phyloP scores from a whole-genome alignment of 1,284 basidiomycete species.

The Boletus albobrunnescens region DNA sequence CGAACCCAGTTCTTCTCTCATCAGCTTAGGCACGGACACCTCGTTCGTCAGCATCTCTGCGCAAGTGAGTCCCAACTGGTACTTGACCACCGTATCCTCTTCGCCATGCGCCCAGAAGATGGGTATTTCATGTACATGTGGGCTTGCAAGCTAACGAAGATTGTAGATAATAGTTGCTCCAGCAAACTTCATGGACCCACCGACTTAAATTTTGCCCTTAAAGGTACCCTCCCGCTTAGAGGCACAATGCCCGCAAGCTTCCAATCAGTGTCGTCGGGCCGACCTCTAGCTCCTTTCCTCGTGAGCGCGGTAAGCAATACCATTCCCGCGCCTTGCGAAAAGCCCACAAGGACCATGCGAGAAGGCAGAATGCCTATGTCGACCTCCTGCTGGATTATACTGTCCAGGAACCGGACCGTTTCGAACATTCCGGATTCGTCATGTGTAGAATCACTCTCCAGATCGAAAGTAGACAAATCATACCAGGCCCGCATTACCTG shows the following conservation, averaged over 20 bases:
- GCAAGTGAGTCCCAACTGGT: conserved; percentile 2
- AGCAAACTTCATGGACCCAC: conserved; percentile 2
- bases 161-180: background rate
- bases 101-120: conserved; percentile 3
- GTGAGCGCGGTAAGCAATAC: conserved; percentile 4
- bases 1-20: conserved; percentile 1
- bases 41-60: background rate
- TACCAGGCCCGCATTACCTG: conserved; percentile 6
- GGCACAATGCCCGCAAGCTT: conserved; percentile 8
- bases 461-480: conserved; percentile 6
- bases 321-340: conserved; percentile 9
- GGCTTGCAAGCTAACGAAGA: conserved; percentile 2
- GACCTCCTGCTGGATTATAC: conserved; percentile 4
- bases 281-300: background rate
- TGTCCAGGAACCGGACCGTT: background rate
- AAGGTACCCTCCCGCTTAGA: conserved; percentile 4
- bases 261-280: background rate
- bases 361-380: conserved; percentile 2
- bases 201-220: background rate
- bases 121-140: background rate
- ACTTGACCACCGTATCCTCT: conserved; percentile 1
- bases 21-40: background rate
- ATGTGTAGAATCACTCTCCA: background rate
- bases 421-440: conserved; percentile 1
- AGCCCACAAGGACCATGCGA: conserved; percentile 3